Evolutionary conservation across 257 asterid genomes (phyloP), one percentile per base, ranked within the genome.

Genomic region (Solanum dulcamara): DNA sequence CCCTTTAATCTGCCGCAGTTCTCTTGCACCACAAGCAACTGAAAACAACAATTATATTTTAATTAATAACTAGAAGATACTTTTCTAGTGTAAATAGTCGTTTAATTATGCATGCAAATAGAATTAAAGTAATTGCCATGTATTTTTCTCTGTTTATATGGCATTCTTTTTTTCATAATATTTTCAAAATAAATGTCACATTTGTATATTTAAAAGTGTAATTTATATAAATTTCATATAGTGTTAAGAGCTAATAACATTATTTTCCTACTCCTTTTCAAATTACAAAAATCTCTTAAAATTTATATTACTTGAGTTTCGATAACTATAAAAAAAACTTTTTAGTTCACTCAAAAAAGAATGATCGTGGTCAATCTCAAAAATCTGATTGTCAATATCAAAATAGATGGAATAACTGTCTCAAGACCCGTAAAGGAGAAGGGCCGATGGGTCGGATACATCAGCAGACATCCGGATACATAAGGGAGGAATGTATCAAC

Each of bases 1-100:
- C 92, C 94, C 44, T 83, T 83, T 35, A 89, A 85, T 67, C 87
- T 88, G 80, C 98, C 98, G 40, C 86, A 80, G 88, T 93, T 93
- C 87, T 94, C 97, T 89, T 71, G 93, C 59, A 94, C 97, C 72
- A 92, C 98, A 80, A 94, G 97, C 94, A 94, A 87, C 98, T 94
- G 74, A 86, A 80, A 59, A 51, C 51, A 28, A 67, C 64, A 83
- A 79, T 18, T 26, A 40, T 40, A 40, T 37, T 30, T n/a, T 33
- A 17, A 3, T 15, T 67, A 32, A 17, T 8, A 67, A 33, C 75
- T 5, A 62, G 1, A 15, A 66, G 32, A 32, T 66, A 32, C 24
- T 32, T 33, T 67, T 67, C 75, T 33, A 18, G 37, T 8, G 75
- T 67, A 33, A 66, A 30, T 32, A 67, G 26, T 67, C 0, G 1